These are phyloP conservation scores for Neopestalotiopsis clavispora DNA, from an alignment of 2,329 filamentous ascomycete species.

Conservation along the genomic window DNA sequence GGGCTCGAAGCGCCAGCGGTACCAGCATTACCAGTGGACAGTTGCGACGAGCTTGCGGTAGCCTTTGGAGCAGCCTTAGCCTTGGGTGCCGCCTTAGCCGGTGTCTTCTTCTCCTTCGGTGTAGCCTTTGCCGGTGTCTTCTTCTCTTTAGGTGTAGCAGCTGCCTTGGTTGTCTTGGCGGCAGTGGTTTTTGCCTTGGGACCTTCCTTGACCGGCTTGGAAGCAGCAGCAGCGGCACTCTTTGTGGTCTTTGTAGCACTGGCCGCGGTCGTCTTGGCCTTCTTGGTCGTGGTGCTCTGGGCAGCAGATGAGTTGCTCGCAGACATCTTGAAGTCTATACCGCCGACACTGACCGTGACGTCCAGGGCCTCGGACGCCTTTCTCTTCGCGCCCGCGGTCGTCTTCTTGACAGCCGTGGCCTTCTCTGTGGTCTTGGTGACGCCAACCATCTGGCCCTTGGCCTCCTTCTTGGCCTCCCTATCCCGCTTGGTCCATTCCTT, in stretches of 20 bases:
- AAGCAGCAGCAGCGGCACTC: constrained; percentile 1
- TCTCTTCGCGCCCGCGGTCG: constrained; percentile 32
- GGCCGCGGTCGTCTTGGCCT: constrained; percentile 27
- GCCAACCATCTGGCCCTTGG: constrained; percentile 22
- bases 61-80: constrained; percentile 16
- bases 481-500: constrained; percentile 60
- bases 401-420: constrained; percentile 15
- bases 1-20: constrained; percentile 10
- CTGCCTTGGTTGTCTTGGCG: constrained; percentile 18
- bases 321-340: constrained; percentile 34
- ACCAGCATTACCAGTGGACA: constrained; percentile 21
- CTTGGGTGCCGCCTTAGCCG: constrained; percentile 17
- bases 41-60: constrained; percentile 7
- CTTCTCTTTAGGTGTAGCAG: constrained; percentile 3
- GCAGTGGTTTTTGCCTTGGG: constrained; percentile 7
- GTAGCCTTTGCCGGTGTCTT: not conserved
- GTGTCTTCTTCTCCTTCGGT: constrained; percentile 15
- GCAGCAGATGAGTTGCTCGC: constrained; percentile 24
- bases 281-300: constrained; percentile 26
- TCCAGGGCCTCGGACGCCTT: constrained; percentile 34
- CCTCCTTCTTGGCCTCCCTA: constrained; percentile 49
- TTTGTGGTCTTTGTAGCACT: not conserved
- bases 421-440: constrained; percentile 7
- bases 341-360: constrained; percentile 30
- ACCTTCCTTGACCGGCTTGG: constrained; percentile 3